Conservation (phyloP, 2,329 filamentous ascomycete species). For the Cryphonectria japonica region DNA sequence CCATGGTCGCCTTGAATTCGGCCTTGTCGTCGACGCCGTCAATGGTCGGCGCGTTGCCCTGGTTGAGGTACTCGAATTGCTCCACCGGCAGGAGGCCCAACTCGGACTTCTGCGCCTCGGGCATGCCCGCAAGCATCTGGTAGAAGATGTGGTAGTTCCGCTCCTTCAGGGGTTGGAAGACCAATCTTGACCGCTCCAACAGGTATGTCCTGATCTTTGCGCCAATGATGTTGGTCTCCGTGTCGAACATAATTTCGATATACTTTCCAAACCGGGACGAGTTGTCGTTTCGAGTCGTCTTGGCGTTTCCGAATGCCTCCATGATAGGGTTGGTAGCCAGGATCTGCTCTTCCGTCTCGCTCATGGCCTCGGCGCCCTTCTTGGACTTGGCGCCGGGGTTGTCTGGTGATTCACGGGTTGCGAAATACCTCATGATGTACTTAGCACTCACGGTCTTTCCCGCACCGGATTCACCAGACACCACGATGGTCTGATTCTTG, state of each 20-base stretch:
- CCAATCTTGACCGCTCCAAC: slow-evolving; percentile 90
- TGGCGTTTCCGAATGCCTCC: slow-evolving; percentile 99
- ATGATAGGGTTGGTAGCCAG: slow-evolving; percentile 98
- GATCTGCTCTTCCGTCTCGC: slow-evolving; percentile 98
- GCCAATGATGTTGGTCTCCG: slow-evolving; percentile 92
- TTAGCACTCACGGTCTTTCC: slow-evolving; percentile 99
- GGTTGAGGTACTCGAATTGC: slow-evolving; percentile 94
- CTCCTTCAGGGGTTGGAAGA: slow-evolving; percentile 97
- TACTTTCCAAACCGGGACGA: slow-evolving; percentile 99
- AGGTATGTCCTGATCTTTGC: slow-evolving; percentile 97
- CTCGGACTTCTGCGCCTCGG: slow-evolving; percentile 79
- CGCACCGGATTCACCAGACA: slow-evolving; percentile 98
- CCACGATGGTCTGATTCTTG: slow-evolving; percentile 97
- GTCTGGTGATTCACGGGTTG: slow-evolving; percentile 91
- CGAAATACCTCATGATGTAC: slow-evolving; percentile 99
- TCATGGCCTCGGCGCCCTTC: slow-evolving; percentile 80
- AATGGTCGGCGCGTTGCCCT: slow-evolving; percentile 87
- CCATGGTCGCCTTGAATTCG: slow-evolving; percentile 87
- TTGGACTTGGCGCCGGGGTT: slow-evolving; percentile 78
- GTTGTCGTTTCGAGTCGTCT: slow-evolving; percentile 99
- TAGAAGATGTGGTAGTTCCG: slow-evolving; percentile 99
- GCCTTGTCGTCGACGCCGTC: slow-evolving; percentile 95
- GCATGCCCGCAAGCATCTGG: slow-evolving; percentile 91
- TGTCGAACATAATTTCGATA: slow-evolving; percentile 99
- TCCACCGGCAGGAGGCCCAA: slow-evolving; percentile 80